Percentiles rank a stretch among this genome's conserved stretches.
phyloP scores from a whole-genome alignment of 2,329 filamentous ascomycete species.

The Fusarium hainanense region DNA sequence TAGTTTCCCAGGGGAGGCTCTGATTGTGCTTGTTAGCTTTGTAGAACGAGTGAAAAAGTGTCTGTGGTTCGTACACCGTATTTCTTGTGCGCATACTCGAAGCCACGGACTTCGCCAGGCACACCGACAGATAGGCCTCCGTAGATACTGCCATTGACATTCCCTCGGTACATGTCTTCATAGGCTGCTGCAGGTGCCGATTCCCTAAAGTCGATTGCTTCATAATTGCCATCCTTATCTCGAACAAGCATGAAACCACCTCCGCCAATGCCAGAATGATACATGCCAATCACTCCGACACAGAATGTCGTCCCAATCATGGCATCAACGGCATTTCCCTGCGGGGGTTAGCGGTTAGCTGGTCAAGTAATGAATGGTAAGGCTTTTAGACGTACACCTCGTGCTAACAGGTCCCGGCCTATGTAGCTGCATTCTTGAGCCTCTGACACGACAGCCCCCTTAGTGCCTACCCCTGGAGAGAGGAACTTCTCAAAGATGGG shows the following conservation, averaged over 20 bases:
- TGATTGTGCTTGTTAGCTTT: constrained; percentile 37
- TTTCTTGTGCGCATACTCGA: constrained; percentile 80
- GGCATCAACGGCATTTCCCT: constrained; percentile 82
- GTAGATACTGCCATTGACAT: constrained; percentile 72
- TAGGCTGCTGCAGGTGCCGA: constrained; percentile 83
- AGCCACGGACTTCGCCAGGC: constrained; percentile 79
- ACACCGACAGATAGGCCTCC: constrained; percentile 80
- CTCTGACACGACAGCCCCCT: constrained; percentile 77
- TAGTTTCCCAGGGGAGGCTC: constrained; percentile 73
- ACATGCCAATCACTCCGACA: constrained; percentile 80
- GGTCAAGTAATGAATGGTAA: neutral
- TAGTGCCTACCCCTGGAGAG: constrained; percentile 31
- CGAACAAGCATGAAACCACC: constrained; percentile 91
- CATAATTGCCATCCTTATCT: constrained; percentile 77
- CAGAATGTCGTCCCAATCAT: constrained; percentile 80
- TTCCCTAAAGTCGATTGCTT: constrained; percentile 91
- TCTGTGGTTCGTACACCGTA: constrained; percentile 66
- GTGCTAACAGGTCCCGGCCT: constrained; percentile 70
- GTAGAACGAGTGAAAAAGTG: neutral
- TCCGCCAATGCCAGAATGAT: constrained; percentile 85
- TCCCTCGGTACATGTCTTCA: constrained; percentile 85
- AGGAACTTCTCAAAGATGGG: constrained; percentile 28
- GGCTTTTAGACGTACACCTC: constrained; percentile 56
- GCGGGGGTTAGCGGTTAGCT: neutral
- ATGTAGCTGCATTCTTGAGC: constrained; percentile 75